These are phyloP conservation scores for Dichotomopilus funicola DNA, from an alignment of 2,329 filamentous ascomycete genomes.

Conservation along the genomic window DNA sequence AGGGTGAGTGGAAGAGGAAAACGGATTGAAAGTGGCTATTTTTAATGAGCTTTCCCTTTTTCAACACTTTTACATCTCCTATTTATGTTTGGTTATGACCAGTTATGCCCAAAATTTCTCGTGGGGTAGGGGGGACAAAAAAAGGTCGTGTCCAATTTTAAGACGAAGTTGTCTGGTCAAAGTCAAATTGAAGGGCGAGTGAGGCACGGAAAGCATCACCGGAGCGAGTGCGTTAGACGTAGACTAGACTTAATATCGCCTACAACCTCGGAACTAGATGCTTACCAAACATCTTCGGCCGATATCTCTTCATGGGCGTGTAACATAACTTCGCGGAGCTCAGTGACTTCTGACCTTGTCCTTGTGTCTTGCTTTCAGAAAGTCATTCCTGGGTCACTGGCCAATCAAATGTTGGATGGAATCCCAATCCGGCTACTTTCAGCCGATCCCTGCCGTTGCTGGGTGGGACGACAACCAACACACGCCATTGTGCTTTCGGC, in stretches of 20 bases:
- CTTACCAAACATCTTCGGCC: too few species aligned
- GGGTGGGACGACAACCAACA: constrained; percentile 19
- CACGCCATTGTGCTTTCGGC: constrained; percentile 22
- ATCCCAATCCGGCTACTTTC: constrained; percentile 18
- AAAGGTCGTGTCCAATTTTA: too few species aligned
- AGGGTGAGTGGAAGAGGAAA: neutral
- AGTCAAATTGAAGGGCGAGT: too few species aligned
- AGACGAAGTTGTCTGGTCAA: too few species aligned
- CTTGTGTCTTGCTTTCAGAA: neutral
- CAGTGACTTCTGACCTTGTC: neutral
- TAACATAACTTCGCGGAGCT: neutral
- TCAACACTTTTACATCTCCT: too few species aligned
- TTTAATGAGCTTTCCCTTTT: too few species aligned
- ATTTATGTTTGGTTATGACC: too few species aligned
- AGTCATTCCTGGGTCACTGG: neutral
- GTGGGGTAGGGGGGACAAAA: too few species aligned
- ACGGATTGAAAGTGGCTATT: too few species aligned
- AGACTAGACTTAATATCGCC: constrained; percentile 18
- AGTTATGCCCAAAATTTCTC: too few species aligned
- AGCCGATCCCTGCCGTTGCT: constrained; percentile 9
- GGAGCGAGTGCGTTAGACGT: constrained; percentile 16
- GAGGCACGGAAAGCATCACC: constrained; percentile 1
- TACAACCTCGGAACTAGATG: too few species aligned
- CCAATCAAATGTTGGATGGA: constrained; percentile 16
- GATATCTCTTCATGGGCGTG: neutral